A percentile compares a stretch with the other conserved stretches of the same genome.
phyloP scores from a whole-genome alignment of 2,329 filamentous ascomycete genomes.

The Colletotrichum graminicola region DNA sequence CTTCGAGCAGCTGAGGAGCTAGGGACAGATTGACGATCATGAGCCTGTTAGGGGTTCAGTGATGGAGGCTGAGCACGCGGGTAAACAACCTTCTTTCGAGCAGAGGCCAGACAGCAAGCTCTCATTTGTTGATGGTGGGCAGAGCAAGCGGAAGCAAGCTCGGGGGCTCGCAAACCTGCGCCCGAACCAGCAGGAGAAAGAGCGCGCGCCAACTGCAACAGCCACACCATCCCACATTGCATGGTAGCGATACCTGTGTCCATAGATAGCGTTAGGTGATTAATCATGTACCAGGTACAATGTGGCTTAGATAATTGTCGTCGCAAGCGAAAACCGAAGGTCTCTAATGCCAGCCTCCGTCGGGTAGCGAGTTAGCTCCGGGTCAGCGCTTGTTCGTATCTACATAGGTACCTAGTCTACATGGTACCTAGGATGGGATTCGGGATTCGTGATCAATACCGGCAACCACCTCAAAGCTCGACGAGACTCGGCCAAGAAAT shows the following conservation, averaged over 20 bases:
- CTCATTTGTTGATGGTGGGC: slow-evolving; percentile 36
- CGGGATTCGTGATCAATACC: slow-evolving; percentile 6
- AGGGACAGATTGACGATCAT: slow-evolving; percentile 25
- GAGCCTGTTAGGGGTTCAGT: slow-evolving; percentile 8
- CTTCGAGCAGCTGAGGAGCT: slow-evolving; percentile 19
- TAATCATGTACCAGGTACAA: neutral
- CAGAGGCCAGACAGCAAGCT: neutral
- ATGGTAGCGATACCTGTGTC: neutral
- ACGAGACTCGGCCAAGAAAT: slow-evolving; percentile 10
- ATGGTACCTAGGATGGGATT: neutral
- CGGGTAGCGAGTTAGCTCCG: slow-evolving; percentile 17
- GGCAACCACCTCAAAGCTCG: neutral
- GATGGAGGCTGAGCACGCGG: slow-evolving; percentile 30
- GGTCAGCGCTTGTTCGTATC: neutral
- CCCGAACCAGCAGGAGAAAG: slow-evolving; percentile 2
- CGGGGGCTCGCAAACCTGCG: slow-evolving; percentile 12
- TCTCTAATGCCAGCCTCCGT: slow-evolving; percentile 11
- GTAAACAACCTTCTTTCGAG: slow-evolving; percentile 19
- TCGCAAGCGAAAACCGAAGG: neutral
- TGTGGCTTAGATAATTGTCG: neutral
- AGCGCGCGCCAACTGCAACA: slow-evolving; percentile 32
- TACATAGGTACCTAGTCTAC: too few species aligned
- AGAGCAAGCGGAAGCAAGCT: slow-evolving; percentile 18
- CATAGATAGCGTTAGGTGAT: fast-evolving
- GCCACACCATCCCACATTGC: slow-evolving; percentile 9